Conservation (phyloP, 768 basidiomycete genomes). For the Rhodotorula kratochvilovae region DNA sequence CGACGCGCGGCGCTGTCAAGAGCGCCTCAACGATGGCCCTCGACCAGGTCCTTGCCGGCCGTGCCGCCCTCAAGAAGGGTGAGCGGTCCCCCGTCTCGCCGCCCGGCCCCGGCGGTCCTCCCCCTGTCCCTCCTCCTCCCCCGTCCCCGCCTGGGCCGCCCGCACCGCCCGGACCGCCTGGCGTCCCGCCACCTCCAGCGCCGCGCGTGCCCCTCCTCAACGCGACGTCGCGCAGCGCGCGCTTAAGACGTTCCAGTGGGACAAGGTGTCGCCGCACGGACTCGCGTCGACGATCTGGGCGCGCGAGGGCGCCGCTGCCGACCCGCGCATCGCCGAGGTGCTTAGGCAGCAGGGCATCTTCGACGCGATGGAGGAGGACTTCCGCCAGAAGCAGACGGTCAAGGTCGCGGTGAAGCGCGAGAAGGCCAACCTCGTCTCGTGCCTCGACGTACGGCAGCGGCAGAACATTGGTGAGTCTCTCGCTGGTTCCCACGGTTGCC, state of each 20-base stretch:
- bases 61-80: constrained; percentile 18
- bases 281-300: constrained; percentile 82
- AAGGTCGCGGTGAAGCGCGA: constrained; percentile 63
- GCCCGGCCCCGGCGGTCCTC: not conserved
- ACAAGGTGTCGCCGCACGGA: constrained; percentile 87
- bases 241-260: constrained; percentile 99
- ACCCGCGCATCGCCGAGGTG: constrained; percentile 74
- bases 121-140: constrained; percentile 46
- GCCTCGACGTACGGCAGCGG: constrained; percentile 70
- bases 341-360: constrained; percentile 81
- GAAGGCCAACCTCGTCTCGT: constrained; percentile 59
- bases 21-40: constrained; percentile 8
- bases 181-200: constrained; percentile 23
- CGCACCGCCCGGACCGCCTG: constrained; percentile 5
- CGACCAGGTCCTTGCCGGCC: constrained; percentile 16
- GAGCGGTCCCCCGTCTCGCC: constrained; percentile 28
- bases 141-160: not conserved
- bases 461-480: constrained; percentile 77
- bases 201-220: constrained; percentile 31
- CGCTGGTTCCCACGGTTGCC: not conserved
- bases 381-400: constrained; percentile 82
- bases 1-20: constrained; percentile 15
- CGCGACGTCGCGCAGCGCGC: constrained; percentile 50
- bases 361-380: constrained; percentile 95
- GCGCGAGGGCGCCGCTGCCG: constrained; percentile 42